Percentiles rank a stretch among this genome's conserved stretches.
phyloP scores from a whole-genome alignment of 1,284 basidiomycete species.

The Volvariella volvacea region DNA sequence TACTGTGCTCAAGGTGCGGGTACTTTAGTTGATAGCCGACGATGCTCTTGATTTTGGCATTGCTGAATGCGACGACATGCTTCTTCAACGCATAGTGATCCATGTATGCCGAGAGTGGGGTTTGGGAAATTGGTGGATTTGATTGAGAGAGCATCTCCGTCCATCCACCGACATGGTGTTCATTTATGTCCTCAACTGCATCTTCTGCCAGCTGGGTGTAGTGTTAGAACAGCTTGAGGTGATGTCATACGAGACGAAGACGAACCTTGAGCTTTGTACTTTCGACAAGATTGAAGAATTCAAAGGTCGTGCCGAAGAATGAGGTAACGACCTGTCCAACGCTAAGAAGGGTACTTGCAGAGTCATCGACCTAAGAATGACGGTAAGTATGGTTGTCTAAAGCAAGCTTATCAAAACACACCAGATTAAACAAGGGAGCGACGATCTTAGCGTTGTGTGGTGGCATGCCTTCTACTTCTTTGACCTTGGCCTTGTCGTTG shows the following conservation, averaged over 20 bases:
- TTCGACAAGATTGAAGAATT: slow-evolving; percentile 75
- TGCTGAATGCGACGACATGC: slow-evolving; percentile 58
- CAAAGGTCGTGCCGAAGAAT: slow-evolving; percentile 79
- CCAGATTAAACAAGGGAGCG: slow-evolving; percentile 81
- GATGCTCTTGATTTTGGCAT: slow-evolving; percentile 66
- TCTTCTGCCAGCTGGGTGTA: slow-evolving; percentile 50
- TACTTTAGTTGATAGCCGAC: slow-evolving; percentile 64
- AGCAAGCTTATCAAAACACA: slow-evolving; percentile 17
- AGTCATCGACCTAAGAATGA: slow-evolving; percentile 63
- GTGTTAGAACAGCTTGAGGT: background rate
- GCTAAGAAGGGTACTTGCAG: slow-evolving; percentile 68
- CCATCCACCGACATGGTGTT: slow-evolving; percentile 83
- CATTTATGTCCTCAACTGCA: slow-evolving; percentile 82
- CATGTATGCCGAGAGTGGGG: slow-evolving; percentile 79
- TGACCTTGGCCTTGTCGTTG: slow-evolving; percentile 63
- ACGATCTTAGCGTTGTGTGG: slow-evolving; percentile 50
- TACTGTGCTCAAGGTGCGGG: slow-evolving; percentile 59
- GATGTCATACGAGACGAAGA: slow-evolving; percentile 4
- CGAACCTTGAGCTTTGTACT: slow-evolving; percentile 63
- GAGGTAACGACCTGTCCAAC: slow-evolving; percentile 69
- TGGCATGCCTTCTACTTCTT: slow-evolving; percentile 54
- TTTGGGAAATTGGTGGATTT: slow-evolving; percentile 68
- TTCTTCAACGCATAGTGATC: slow-evolving; percentile 68
- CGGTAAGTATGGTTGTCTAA: background rate
- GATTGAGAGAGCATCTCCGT: slow-evolving; percentile 75